Base-by-base conservation (phyloP, 2,329 filamentous ascomycete genomes). In the Neonectria punicea region DNA sequence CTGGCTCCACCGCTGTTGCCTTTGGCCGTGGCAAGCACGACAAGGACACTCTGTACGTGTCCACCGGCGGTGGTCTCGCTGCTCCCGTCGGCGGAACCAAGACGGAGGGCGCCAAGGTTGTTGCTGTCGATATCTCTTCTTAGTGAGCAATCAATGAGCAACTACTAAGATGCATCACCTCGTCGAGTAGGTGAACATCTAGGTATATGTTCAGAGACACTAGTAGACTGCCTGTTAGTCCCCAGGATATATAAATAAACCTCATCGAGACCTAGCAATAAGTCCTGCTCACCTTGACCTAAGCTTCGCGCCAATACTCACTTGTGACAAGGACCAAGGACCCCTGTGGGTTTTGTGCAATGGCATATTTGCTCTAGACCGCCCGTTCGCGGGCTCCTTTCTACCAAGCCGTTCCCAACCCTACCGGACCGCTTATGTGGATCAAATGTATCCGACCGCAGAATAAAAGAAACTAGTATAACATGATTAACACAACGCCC, bases 41-140 rank as follows among this genome's bases (percentile, higher is more conserved):
- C 10, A 67, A 60, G 39, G 30, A 61, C 13, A 55, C 43, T 0
- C 44, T 72, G 8, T 73, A 71, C 53, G 70, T 72, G 0, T 41
- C 43, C 0, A 73, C 70, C 0, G 51, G 51, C 1, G 71, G 71
- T 3, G 71, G 61, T 1, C 49, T 72, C 18, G 58, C 41, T 2
- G 62, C 43, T 20, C 70, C 71, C 11, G 71, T 73, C 0, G 58
- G 58, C 18, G 67, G 68, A 5, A 65, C 59, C 0, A 59, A 63
- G 30, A 70, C 65, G 0, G 70, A 72, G 39, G 70, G 70, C 2
- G 60, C 67, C 4, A 72, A 72, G 25, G 67, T 72, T 16, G 70
- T 72, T 14, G 67, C 65, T n/a, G 50, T 67, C 0, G 55, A 69
- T 11, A 61, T 58, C 39, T 16, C 30, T 18, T 25, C 25, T 51